A percentile compares a stretch with the other conserved stretches of the same genome.
These are phyloP conservation scores for Aspergillus heteromorphus DNA, from an alignment of 495 filamentous ascomycete species.

Conservation along the genomic window DNA sequence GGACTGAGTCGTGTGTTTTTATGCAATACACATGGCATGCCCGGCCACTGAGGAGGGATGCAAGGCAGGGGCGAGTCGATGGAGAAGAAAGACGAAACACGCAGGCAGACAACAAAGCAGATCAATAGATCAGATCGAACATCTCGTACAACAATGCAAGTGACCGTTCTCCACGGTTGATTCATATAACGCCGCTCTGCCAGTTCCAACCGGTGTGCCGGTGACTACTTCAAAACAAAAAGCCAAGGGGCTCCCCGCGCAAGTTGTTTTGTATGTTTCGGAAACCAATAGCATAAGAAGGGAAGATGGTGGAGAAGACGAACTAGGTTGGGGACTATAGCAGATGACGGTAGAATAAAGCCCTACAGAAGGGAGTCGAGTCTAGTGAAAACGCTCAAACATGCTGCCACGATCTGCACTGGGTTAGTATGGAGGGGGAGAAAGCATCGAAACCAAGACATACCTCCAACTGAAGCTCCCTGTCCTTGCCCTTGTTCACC, in stretches of 20 bases:
- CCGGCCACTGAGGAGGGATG: background rate
- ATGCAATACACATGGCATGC: slow-evolving; percentile 5
- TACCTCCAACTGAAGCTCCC: slow-evolving; percentile 92
- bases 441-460: slow-evolving; percentile 16
- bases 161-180: slow-evolving; percentile 17
- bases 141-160: slow-evolving; percentile 28
- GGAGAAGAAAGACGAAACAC: slow-evolving; percentile 1
- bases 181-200: slow-evolving; percentile 25
- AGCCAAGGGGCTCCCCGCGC: slow-evolving; percentile 9
- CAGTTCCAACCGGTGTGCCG: slow-evolving; percentile 29
- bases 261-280: background rate
- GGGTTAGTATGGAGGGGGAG: slow-evolving; percentile 12
- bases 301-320: slow-evolving; percentile 11
- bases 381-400: slow-evolving; percentile 92
- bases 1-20: background rate
- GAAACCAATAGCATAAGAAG: background rate
- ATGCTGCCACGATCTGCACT: slow-evolving; percentile 79
- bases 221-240: slow-evolving; percentile 36
- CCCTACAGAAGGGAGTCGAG: slow-evolving; percentile 83
- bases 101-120: slow-evolving; percentile 1
- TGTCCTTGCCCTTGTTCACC: slow-evolving; percentile 76
- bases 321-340: slow-evolving; percentile 11
- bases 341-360: slow-evolving; percentile 10
- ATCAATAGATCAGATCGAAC: slow-evolving; percentile 12
- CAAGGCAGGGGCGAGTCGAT: background rate